phyloP scores from a whole-genome alignment of 2,329 filamentous ascomycete species.

The Microsporum ferrugineum region DNA sequence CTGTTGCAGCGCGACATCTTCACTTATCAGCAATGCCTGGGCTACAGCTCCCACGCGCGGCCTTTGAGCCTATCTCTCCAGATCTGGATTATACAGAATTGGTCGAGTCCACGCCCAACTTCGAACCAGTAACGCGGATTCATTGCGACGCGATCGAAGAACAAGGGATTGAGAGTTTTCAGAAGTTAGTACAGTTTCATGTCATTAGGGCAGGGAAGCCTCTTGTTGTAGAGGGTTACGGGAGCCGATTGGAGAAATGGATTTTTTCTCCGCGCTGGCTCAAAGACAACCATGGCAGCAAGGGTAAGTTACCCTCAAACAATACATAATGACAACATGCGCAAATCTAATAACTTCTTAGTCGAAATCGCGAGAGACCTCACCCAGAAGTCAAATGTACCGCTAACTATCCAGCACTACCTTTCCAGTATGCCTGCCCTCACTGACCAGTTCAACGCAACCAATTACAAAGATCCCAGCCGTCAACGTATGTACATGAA shows the following conservation, averaged over 20 bases:
- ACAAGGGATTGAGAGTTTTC: conserved; percentile 67
- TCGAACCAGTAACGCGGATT: conserved; percentile 75
- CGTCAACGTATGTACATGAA: conserved; percentile 88
- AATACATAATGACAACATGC: neutral
- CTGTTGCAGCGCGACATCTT: neutral
- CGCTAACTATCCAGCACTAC: conserved; percentile 83
- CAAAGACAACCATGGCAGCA: conserved; percentile 63
- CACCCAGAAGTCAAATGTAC: conserved; percentile 57
- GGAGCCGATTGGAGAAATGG: conserved; percentile 59
- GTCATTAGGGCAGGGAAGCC: conserved; percentile 79
- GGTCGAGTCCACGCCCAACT: conserved; percentile 69
- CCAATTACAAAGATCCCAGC: conserved; percentile 65
- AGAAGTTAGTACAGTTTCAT: conserved; percentile 71
- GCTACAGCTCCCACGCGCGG: conserved; percentile 61
- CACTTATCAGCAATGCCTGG: conserved; percentile 54
- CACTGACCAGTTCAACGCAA: conserved; percentile 65
- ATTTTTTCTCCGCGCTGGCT: conserved; percentile 77
- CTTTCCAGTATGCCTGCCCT: conserved; percentile 75
- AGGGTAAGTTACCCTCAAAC: conserved; percentile 42
- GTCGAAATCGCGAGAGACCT: conserved; percentile 81
- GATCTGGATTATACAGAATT: conserved; percentile 66
- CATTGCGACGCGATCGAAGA: conserved; percentile 65
- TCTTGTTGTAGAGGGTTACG: conserved; percentile 81
- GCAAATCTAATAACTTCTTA: conserved; percentile 25
- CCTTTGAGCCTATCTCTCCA: conserved; percentile 83